Percentiles rank a stretch among this genome's conserved stretches.
Evolutionary conservation across 176 grass and related monocot species (phyloP).

Genomic region (Coix lacrymajobi): DNA sequence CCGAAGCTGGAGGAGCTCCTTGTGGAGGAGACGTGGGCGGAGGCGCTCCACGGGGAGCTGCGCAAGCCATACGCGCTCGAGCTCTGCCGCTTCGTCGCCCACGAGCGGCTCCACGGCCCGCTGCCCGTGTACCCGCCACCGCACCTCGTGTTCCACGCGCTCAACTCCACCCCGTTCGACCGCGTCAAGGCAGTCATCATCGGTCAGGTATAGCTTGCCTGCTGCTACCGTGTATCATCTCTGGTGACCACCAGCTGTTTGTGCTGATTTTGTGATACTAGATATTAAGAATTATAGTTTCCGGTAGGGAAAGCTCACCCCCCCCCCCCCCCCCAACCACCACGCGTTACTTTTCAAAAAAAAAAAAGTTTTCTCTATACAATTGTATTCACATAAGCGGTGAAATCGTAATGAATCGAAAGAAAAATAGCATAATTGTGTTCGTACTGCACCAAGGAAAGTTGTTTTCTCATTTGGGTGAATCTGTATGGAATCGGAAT

Average conservation of each 20-base stretch:
- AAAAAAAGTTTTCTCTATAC: too few relatives aligned
- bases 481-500: not conserved
- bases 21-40: slow-evolving; percentile 75
- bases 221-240: not conserved
- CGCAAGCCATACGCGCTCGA: slow-evolving; percentile 74
- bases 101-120: slow-evolving; percentile 48
- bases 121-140: slow-evolving; percentile 73
- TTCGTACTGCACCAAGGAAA: too few relatives aligned
- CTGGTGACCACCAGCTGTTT: not conserved
- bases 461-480: not conserved
- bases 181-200: slow-evolving; percentile 88
- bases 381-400: too few relatives aligned
- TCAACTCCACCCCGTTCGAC: slow-evolving; percentile 78
- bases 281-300: too few relatives aligned
- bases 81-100: slow-evolving; percentile 68
- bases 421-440: too few relatives aligned
- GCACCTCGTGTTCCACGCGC: slow-evolving; percentile 79
- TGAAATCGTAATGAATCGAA: too few relatives aligned
- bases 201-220: slow-evolving; percentile 57
- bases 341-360: too few relatives aligned
- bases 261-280: not conserved
- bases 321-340: too few relatives aligned
- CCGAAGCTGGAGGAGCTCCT: slow-evolving; percentile 87
- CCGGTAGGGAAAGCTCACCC: too few relatives aligned
- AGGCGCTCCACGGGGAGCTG: slow-evolving; percentile 60